Evolutionary conservation across 148 eudicot genomes (phyloP).

Genomic region (Suaeda aralocaspica): DNA sequence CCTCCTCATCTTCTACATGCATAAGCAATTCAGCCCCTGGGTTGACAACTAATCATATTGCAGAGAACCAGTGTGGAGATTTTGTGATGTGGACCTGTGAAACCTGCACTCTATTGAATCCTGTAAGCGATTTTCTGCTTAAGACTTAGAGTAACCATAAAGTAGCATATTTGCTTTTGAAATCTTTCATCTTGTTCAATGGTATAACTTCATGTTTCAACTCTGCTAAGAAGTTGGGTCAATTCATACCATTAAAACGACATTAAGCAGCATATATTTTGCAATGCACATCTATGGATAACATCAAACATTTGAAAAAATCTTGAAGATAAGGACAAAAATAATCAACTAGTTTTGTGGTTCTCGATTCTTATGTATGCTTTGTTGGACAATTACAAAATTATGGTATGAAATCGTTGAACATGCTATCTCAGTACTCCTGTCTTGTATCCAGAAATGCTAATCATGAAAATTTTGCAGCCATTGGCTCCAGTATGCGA

Average conservation of each 20-base stretch:
- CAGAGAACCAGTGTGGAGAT: constrained; percentile 13
- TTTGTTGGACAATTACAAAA: background rate
- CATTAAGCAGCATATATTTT: too few species aligned
- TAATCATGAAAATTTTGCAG: constrained; percentile 38
- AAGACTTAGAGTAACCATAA: too few species aligned
- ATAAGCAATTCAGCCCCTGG: constrained; percentile 28
- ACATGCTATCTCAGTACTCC: background rate
- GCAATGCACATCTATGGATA: too few species aligned
- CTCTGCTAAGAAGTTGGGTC: background rate
- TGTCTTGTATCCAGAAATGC: background rate
- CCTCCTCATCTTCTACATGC: constrained; percentile 24
- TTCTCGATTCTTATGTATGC: background rate
- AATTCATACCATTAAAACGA: background rate
- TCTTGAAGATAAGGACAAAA: too few species aligned
- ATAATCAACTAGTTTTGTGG: background rate
- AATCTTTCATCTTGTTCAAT: background rate
- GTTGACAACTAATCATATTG: constrained; percentile 7
- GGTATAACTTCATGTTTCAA: background rate
- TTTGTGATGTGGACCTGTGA: constrained; percentile 61
- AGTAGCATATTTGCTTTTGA: background rate
- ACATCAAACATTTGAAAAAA: too few species aligned
- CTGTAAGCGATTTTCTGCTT: constrained; percentile 43
- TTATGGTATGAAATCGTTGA: background rate
- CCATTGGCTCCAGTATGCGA: constrained; percentile 70
- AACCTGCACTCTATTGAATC: constrained; percentile 79